phyloP scores from a whole-genome alignment of 352 stramenopile genomes.

The Phytopythium cucurbitacearum region DNA sequence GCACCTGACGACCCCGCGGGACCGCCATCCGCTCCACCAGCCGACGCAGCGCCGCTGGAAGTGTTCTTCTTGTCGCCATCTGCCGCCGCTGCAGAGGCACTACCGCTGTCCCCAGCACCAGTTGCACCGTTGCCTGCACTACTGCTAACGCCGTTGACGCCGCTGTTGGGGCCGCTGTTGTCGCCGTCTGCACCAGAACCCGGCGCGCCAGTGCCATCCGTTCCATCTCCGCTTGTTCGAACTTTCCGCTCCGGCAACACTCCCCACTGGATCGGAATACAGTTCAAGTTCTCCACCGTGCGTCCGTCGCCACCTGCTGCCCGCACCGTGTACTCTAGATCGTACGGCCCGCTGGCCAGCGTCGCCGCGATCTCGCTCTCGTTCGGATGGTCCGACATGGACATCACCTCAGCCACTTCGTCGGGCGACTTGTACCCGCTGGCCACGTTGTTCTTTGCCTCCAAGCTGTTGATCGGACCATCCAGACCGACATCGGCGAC shows the following conservation, averaged over 20 bases:
- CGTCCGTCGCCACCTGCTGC: constrained; percentile 27
- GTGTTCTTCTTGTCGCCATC: constrained; percentile 47
- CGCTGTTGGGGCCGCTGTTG: constrained; percentile 19
- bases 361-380: constrained; percentile 67
- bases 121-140: constrained; percentile 10
- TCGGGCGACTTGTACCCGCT: constrained; percentile 52
- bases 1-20: constrained; percentile 17
- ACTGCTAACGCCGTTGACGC: constrained; percentile 8
- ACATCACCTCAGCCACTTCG: constrained; percentile 50
- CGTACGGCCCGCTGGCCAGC: constrained; percentile 48
- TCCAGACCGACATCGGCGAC: constrained; percentile 8
- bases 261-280: constrained; percentile 66
- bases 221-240: constrained; percentile 16
- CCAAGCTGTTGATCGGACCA: constrained; percentile 36
- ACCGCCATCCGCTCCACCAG: constrained; percentile 3
- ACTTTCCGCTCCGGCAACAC: constrained; percentile 60
- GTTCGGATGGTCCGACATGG: constrained; percentile 41
- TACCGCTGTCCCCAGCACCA: constrained; percentile 8
- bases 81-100: constrained; percentile 2
- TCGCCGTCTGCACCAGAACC: constrained; percentile 14
- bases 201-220: constrained; percentile 20
- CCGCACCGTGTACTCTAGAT: constrained; percentile 73
- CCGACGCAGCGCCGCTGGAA: neutral
- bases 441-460: constrained; percentile 19
- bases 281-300: constrained; percentile 64